Evolutionary conservation across 345 rosid species (phyloP), one percentile per base, ranked within the genome.

Genomic region (Acer yangbiense): DNA sequence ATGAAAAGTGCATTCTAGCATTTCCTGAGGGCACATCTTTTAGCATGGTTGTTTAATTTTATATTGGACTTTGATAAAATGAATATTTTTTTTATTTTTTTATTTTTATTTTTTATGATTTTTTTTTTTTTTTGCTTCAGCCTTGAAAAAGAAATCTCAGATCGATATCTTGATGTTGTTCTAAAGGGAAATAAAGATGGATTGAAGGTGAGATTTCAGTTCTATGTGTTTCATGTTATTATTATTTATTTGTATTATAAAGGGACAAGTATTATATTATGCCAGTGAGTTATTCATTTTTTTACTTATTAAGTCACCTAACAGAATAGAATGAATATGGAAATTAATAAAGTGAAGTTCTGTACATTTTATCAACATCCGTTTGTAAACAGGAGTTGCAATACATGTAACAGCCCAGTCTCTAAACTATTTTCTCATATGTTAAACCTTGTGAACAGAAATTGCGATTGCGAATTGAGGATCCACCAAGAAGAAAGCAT

Each of bases 181-280:
- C 89, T 94, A 41, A 96, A 94, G 92, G 98, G 98, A 84, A 96
- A 96, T 78, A 94, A 85, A 85, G 99, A 94, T 85, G 99, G 98
- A 67, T 85, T 96, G 79, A 96, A 94, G 98, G 98, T 94, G 80
- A 83, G 70, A 11, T 68, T 32, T 18, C 20, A 54, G 44, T 50
- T 12, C 29, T 63, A 3, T 41, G 18, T 44, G 69, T 9, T 23
- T 6, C n/a, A 25, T 21, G 20, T 39, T 17, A n/a, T 44, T 23
- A 7, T 43, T 73, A 11, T 3, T 41, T 73, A 12, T 1, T 6
- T 61, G 20, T 23, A 25, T 61, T 23, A n/a, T 4, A 20, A 62
- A 21, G 20, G 70, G 20, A 7, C 7, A 0, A 43, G 1, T 43
- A 7, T 43, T 60, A 5, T 62, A 52, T 62, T 11, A 23, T 70